Percentiles rank a stretch among this genome's conserved stretches.
phyloP scores from a whole-genome alignment of 75 land plant species.

The Larix kaempferi region DNA sequence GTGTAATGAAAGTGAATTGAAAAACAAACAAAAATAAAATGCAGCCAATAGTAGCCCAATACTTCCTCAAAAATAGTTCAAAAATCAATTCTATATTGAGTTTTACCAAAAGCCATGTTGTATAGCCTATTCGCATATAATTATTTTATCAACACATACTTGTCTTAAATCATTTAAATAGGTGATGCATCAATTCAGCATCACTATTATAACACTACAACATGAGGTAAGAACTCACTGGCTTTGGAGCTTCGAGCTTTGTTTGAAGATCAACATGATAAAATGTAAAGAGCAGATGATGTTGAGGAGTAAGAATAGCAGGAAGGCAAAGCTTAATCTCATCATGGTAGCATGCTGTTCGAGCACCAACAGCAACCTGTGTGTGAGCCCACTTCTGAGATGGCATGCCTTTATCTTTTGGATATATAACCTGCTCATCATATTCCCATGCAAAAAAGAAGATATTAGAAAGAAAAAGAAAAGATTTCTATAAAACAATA shows the following conservation, averaged over 20 bases:
- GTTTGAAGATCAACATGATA: conserved; percentile 91
- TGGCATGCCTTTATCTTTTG: conserved; percentile 49
- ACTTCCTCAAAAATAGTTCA: no score
- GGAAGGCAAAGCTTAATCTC: conserved; percentile 88
- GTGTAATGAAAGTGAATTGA: no score
- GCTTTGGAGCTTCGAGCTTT: conserved; percentile 96
- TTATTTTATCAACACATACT: no score
- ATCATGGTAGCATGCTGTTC: conserved; percentile 87
- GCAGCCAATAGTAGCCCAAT: no score
- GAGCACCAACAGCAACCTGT: conserved; percentile 83
- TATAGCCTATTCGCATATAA: no score
- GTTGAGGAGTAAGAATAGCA: conserved; percentile 68
- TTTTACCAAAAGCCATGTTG: no score
- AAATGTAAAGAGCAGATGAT: conserved; percentile 90
- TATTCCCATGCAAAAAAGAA: conserved; percentile 5
- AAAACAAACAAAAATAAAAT: no score
- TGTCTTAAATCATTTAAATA: no score
- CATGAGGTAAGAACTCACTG: conserved; percentile 41
- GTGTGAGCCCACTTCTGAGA: conserved; percentile 85
- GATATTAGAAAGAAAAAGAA: neutral
- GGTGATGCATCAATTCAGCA: no score
- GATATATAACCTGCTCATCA: conserved; percentile 62
- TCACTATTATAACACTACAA: conserved; percentile 2
- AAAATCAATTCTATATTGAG: no score
- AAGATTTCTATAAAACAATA: neutral